phyloP scores from a whole-genome alignment of 2,329 filamentous ascomycete genomes.

The Decorospora gaudefroyi region DNA sequence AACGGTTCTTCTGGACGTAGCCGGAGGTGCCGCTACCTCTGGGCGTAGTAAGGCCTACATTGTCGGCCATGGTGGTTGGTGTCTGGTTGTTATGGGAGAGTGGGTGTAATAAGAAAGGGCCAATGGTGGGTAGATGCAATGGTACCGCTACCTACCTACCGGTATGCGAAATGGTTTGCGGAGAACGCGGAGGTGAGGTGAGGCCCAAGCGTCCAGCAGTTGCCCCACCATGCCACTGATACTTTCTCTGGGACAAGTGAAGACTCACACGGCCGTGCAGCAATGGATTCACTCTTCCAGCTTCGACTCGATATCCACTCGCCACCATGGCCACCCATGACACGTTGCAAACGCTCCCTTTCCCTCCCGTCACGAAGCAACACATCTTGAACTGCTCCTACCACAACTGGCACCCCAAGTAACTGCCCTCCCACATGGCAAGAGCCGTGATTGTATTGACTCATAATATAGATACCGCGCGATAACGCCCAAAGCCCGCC shows the following conservation, averaged over 20 bases:
- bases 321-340: conserved; percentile 30
- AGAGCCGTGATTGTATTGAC: no score
- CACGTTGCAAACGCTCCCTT: conserved; percentile 66
- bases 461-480: conserved; percentile 78
- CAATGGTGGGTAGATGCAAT: no score
- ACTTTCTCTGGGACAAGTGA: conserved; percentile 23
- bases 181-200: conserved; percentile 33
- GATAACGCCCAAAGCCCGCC: conserved; percentile 81
- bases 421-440: conserved; percentile 17
- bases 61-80: conserved; percentile 75
- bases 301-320: background rate
- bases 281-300: conserved; percentile 27
- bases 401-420: conserved; percentile 85
- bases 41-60: conserved; percentile 93
- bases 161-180: conserved; percentile 21
- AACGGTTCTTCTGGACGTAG: conserved; percentile 95
- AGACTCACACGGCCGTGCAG: conserved; percentile 36
- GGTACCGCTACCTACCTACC: no score
- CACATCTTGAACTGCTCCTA: conserved; percentile 96
- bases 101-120: background rate
- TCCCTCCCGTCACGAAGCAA: conserved; percentile 79
- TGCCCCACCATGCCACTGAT: conserved; percentile 43
- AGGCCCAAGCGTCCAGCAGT: conserved; percentile 19
- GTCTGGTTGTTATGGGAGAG: conserved; percentile 1
- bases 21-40: conserved; percentile 95